Conservation (phyloP, 805 yeast genomes). For the Candida orba region DNA sequence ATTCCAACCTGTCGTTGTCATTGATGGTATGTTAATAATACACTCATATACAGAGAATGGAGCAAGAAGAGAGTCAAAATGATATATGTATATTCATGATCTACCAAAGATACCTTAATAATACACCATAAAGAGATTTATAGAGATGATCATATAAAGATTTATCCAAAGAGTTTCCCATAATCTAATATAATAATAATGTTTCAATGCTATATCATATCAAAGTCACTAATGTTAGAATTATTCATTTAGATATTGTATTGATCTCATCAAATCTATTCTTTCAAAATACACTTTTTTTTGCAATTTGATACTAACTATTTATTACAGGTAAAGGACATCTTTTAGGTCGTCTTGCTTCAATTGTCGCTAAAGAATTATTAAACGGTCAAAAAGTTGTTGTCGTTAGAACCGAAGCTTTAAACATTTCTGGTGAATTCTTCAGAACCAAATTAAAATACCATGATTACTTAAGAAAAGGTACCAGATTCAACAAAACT, state of each 20-base stretch:
- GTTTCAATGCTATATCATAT: too few species aligned
- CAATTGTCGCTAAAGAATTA: constrained; percentile 96
- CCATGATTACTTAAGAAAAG: constrained; percentile 99
- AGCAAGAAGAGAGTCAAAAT: not conserved
- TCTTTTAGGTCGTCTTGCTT: constrained; percentile 99
- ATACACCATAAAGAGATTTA: too few species aligned
- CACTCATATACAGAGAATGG: not conserved
- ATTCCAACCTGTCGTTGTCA: constrained; percentile 95
- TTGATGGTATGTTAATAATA: constrained; percentile 67
- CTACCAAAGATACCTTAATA: too few species aligned
- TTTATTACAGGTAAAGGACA: constrained; percentile 79
- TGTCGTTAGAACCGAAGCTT: constrained; percentile 94
- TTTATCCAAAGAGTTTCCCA: too few species aligned
- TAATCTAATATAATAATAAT: too few species aligned
- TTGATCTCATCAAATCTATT: not conserved
- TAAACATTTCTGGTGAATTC: constrained; percentile 99
- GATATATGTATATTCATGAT: not conserved
- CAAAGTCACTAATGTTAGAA: too few species aligned
- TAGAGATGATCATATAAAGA: too few species aligned
- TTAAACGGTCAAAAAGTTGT: constrained; percentile 97
- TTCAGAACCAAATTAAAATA: constrained; percentile 99
- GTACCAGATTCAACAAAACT: constrained; percentile 96
- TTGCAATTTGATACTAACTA: constrained; percentile 14
- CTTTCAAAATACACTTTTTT: not conserved
- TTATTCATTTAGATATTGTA: too few species aligned